Conservation (phyloP, 73 alveolate genomes). For the Stentor roeselii region DNA sequence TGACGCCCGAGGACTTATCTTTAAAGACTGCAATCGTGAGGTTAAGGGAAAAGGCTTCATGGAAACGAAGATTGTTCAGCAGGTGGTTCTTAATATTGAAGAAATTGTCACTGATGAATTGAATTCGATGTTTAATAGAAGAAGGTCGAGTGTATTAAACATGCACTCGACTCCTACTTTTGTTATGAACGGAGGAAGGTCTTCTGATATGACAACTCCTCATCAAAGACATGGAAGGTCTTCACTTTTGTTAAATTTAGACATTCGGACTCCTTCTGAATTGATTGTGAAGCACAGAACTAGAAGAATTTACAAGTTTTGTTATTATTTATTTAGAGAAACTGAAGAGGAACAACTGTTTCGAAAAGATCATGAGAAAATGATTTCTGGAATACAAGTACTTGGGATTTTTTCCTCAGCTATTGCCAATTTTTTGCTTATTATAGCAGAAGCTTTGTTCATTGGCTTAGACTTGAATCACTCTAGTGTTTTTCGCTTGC, state of each 20-base stretch:
- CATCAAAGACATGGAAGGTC: not conserved
- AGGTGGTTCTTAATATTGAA: not conserved
- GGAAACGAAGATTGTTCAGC: not conserved
- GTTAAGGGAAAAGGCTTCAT: constrained; percentile 27
- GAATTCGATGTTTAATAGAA: not conserved
- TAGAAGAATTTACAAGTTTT: not conserved
- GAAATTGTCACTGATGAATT: not conserved
- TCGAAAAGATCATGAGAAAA: too few relatives aligned
- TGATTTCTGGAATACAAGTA: not conserved
- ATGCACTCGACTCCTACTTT: not conserved
- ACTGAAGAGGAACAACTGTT: not conserved
- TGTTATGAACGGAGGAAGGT: not conserved
- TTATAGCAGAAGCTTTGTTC: too few relatives aligned
- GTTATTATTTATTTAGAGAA: not conserved
- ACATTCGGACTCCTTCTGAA: not conserved
- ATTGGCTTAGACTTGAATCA: too few relatives aligned
- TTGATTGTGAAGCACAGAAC: not conserved
- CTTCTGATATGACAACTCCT: not conserved
- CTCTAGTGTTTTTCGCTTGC: too few relatives aligned
- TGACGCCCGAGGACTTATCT: not conserved
- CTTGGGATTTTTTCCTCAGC: too few relatives aligned
- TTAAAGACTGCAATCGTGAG: not conserved
- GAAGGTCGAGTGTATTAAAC: not conserved
- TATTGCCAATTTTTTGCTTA: too few relatives aligned
- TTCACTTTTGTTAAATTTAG: not conserved